These are phyloP conservation scores for Oxyria digyna DNA, from an alignment of 148 eudicot genomes.

Conservation along the genomic window DNA sequence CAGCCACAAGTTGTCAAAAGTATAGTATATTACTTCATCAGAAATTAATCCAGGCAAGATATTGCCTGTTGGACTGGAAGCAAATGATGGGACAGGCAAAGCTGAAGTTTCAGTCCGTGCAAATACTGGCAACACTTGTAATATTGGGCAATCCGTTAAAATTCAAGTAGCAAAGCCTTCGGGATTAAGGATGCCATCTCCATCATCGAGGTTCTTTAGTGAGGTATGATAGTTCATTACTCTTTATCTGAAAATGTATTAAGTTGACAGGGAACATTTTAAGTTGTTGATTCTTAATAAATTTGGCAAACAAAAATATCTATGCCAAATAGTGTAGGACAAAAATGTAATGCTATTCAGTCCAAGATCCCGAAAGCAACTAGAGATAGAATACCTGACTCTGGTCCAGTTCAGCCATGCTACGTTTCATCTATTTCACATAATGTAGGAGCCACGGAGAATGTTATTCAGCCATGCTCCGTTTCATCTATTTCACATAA, in stretches of 20 bases:
- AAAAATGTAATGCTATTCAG: conserved; percentile 1
- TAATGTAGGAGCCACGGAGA: background rate
- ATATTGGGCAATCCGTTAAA: too few relatives aligned
- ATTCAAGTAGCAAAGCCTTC: too few relatives aligned
- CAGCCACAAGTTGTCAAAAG: too few relatives aligned
- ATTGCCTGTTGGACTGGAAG: too few relatives aligned
- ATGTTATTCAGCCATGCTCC: background rate
- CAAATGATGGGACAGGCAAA: conserved; percentile 17
- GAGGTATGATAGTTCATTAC: conserved; percentile 36
- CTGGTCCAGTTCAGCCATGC: conserved; percentile 1
- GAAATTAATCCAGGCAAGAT: too few relatives aligned
- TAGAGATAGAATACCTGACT: too few relatives aligned
- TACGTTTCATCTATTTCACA: background rate
- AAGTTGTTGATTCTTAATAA: background rate
- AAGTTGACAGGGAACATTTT: background rate
- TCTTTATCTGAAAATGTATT: background rate
- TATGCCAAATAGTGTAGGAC: conserved; percentile 16
- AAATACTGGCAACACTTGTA: conserved; percentile 12
- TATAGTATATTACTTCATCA: too few relatives aligned
- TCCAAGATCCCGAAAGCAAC: background rate
- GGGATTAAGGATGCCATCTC: conserved; percentile 98
- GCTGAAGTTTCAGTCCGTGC: conserved; percentile 14
- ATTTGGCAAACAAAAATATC: conserved; percentile 21
- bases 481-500: too few relatives aligned
- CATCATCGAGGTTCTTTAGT: conserved; percentile 70